Percentiles rank a stretch among this genome's conserved stretches.
phyloP scores from a whole-genome alignment of 768 basidiomycete genomes.

The Phylloporus arenicola region DNA sequence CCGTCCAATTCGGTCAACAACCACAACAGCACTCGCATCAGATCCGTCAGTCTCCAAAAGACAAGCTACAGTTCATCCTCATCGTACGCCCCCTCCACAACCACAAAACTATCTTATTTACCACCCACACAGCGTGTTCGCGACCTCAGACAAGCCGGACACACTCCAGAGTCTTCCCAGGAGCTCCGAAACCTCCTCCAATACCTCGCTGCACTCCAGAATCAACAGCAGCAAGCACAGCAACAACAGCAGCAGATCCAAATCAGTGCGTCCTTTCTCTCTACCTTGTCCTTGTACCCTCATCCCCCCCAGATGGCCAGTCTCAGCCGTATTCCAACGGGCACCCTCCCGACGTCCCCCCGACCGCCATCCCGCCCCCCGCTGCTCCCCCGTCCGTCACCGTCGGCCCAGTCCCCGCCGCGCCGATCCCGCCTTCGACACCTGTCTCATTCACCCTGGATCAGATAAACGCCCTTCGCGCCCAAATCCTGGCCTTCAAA shows the following conservation, averaged over 20 bases:
- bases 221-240: conserved; percentile 19
- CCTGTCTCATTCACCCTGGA: conserved; percentile 75
- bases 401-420: conserved; percentile 46
- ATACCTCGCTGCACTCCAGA: conserved; percentile 32
- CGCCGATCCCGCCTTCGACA: conserved; percentile 55
- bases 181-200: conserved; percentile 41
- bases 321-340: conserved; percentile 40
- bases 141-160: conserved; percentile 38
- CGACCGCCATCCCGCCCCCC: conserved; percentile 25
- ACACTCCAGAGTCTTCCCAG: conserved; percentile 38
- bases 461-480: conserved; percentile 70
- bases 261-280: conserved; percentile 27
- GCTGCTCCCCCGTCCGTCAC: conserved; percentile 35
- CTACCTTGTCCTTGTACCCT: background rate
- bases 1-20: conserved; percentile 22
- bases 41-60: conserved; percentile 18
- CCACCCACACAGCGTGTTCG: conserved; percentile 37
- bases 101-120: background rate
- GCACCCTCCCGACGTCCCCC: conserved; percentile 26
- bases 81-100: background rate
- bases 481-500: conserved; percentile 81
- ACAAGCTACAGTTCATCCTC: conserved; percentile 23
- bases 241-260: conserved; percentile 28
- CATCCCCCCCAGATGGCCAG: conserved; percentile 32
- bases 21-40: conserved; percentile 7